Conservation (phyloP, 192 early-diverging fungal genomes). For the Chytriomyces sp. region DNA sequence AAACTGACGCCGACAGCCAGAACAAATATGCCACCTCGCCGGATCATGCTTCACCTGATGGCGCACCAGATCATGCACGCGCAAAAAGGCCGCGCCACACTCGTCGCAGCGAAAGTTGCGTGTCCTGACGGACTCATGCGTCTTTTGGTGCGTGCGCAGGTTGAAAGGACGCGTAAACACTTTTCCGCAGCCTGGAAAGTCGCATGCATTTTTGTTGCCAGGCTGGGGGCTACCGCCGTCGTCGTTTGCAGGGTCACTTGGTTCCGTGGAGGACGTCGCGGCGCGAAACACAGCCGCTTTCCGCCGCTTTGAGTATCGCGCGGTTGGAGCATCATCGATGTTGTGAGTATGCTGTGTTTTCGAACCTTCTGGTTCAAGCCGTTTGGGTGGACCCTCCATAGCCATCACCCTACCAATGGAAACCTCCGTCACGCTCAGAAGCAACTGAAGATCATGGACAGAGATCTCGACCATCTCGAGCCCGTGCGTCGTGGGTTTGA, state of each 20-base stretch:
- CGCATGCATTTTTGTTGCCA: constrained; percentile 41
- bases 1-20: constrained; percentile 25
- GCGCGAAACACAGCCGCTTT: neutral
- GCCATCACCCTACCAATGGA: no score
- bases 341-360: neutral
- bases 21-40: constrained; percentile 23
- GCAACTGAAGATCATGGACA: no score
- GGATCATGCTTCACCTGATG: constrained; percentile 32
- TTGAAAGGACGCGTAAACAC: constrained; percentile 67
- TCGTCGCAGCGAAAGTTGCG: constrained; percentile 54
- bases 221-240: neutral
- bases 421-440: no score
- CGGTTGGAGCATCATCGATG: no score
- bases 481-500: no score
- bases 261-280: neutral
- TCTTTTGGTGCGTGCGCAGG: constrained; percentile 65
- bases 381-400: constrained; percentile 2
- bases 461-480: no score
- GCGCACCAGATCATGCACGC: constrained; percentile 77
- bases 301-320: no score
- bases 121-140: constrained; percentile 60
- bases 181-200: constrained; percentile 59
- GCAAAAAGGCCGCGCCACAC: constrained; percentile 69
- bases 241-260: neutral
- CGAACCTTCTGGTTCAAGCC: neutral